Evolutionary conservation across 2,329 filamentous ascomycete genomes (phyloP), one percentile per base, ranked within the genome.

Genomic region (Alternaria viburni): DNA sequence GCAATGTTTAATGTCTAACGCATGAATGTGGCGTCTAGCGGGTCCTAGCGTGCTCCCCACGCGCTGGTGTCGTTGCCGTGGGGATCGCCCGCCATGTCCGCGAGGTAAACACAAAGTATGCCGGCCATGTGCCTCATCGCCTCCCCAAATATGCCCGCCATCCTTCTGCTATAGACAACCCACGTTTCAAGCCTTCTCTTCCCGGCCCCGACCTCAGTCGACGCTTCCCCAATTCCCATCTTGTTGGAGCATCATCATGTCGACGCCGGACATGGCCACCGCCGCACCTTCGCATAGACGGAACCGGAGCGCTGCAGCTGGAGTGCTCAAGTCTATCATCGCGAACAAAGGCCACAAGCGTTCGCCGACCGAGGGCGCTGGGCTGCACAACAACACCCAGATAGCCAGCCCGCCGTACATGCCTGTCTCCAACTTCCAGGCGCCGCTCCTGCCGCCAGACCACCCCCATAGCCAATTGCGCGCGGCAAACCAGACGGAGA

Each of bases 261-360:
- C 73, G 62, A 69, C 70, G 65, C 66, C 66, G 44, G 61, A 61
- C 32, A 59, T 65, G 61, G 68, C 73, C 19, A 15, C 49, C 30
- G 19, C 49, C 32, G 66, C 66, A 52, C 71, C 71, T 50, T 59
- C 69, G 44, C 79, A 81, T 61, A 69, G 75, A 57, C 79, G 80
- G 61, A 78, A 80, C 73, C 80, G 79, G 69, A 81, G 80, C 60
- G 79, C 85, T 46, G 71, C 75, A 52, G 79, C 85, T 47, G 71
- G 75, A 46, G 71, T 79, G 47, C 79, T 89, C 64, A 85, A 84
- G 72, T 85, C 86, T 19, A 83, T 88, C 59, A 83, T 69, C 80
- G 23, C 19, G 19, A 59, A 85, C 54, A 86, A 83, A 74, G 75
- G 77, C 60, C 82, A 86, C 71, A 84, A 82, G 68, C 82, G 83